Conservation (phyloP, 495 filamentous ascomycete genomes). For the Bacidia gigantensis region DNA sequence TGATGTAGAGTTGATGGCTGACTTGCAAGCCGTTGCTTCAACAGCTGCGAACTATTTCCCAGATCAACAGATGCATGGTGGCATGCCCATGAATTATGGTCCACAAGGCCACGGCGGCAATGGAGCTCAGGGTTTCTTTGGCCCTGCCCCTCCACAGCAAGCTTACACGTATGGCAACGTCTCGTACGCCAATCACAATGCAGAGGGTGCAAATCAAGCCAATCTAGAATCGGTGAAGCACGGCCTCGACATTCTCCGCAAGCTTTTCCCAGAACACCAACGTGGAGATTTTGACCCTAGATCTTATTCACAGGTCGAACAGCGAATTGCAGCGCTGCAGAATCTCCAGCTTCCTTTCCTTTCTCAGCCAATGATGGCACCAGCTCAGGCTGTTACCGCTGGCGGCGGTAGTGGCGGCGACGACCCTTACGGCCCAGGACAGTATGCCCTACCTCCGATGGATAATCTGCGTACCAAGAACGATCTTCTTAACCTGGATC, state of each 20-base stretch:
- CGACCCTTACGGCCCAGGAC: constrained; percentile 27
- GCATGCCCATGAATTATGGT: constrained; percentile 29
- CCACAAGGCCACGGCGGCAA: constrained; percentile 37
- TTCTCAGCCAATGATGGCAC: constrained; percentile 41
- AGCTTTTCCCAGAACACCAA: constrained; percentile 87
- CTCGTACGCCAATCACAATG: constrained; percentile 50
- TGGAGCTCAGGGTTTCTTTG: constrained; percentile 45
- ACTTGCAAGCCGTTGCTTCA: constrained; percentile 33
- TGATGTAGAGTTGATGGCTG: constrained; percentile 26
- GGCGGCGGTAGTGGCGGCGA: constrained; percentile 38
- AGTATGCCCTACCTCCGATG: constrained; percentile 67
- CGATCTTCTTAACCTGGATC: constrained; percentile 81
- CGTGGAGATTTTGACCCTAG: constrained; percentile 73
- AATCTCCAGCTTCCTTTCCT: constrained; percentile 54
- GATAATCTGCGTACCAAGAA: constrained; percentile 82
- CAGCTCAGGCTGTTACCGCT: constrained; percentile 42
- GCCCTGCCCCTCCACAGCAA: constrained; percentile 36
- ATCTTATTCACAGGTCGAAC: constrained; percentile 69
- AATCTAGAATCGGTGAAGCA: constrained; percentile 61
- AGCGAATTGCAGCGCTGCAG: constrained; percentile 63
- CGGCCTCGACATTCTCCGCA: constrained; percentile 74
- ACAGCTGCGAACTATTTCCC: constrained; percentile 41
- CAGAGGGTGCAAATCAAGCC: constrained; percentile 30
- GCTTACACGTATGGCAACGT: constrained; percentile 53
- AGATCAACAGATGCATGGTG: constrained; percentile 45